A percentile compares a stretch with the other conserved stretches of the same genome.
phyloP scores from a whole-genome alignment of 2,329 filamentous ascomycete genomes.

The Beauveria medogensis region DNA sequence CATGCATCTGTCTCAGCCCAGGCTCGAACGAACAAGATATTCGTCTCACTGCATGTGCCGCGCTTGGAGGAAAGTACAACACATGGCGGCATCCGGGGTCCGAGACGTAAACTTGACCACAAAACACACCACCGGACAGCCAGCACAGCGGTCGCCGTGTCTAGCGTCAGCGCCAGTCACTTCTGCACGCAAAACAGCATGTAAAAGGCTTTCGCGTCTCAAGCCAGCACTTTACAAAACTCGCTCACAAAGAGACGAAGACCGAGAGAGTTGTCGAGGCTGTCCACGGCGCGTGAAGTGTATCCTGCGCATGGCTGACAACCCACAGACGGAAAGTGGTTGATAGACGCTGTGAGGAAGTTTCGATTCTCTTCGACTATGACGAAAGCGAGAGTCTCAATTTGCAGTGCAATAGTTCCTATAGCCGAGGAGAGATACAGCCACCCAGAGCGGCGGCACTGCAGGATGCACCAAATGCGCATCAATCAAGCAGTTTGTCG shows the following conservation, averaged over 20 bases:
- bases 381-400: too few species aligned
- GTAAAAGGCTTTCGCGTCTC: conserved; percentile 18
- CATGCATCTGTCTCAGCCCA: conserved; percentile 30
- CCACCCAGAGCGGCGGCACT: neutral
- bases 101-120: conserved; percentile 31
- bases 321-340: too few species aligned
- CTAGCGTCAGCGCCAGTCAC: conserved; percentile 38
- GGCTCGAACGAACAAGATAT: conserved; percentile 22
- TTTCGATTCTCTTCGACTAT: too few species aligned
- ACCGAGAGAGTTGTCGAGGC: neutral
- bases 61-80: conserved; percentile 27
- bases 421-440: neutral
- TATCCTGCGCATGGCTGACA: too few species aligned
- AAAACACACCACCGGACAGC: conserved; percentile 28
- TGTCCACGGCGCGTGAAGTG: neutral
- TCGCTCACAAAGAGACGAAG: conserved; percentile 20
- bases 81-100: conserved; percentile 36
- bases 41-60: conserved; percentile 20
- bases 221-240: conserved; percentile 33
- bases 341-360: too few species aligned
- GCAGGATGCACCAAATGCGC: neutral
- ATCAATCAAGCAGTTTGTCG: neutral
- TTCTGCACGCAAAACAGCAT: conserved; percentile 36
- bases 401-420: neutral
- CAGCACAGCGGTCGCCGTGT: conserved; percentile 19